A percentile compares a stretch with the other conserved stretches of the same genome.
These are phyloP conservation scores for Coccomyxa sp. DNA, from an alignment of 139 green algal genomes.

Conservation along the genomic window DNA sequence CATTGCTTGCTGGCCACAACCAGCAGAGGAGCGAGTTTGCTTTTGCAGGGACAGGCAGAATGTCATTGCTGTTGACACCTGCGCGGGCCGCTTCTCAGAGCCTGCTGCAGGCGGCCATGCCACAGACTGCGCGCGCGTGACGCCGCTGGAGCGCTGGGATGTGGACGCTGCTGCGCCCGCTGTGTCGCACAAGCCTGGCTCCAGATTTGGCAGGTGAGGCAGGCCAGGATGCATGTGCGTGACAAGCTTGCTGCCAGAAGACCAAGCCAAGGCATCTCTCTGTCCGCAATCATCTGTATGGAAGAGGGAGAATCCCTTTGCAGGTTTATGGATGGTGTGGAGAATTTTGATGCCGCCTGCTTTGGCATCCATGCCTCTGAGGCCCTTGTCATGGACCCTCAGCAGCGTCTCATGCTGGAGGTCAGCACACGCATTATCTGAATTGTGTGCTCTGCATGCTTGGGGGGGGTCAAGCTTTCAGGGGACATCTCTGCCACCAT, in stretches of 20 bases:
- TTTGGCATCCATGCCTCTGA: constrained; percentile 49
- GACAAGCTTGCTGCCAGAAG: too few species aligned
- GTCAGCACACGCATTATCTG: too few species aligned
- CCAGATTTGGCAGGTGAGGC: constrained; percentile 20
- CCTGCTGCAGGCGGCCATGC: background rate
- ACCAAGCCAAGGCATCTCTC: too few species aligned
- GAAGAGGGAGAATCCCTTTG: too few species aligned
- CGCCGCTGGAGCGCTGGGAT: constrained; percentile 57
- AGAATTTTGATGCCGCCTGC: constrained; percentile 41
- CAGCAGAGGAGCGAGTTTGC: too few species aligned
- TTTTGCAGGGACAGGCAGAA: background rate
- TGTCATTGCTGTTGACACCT: constrained; percentile 10
- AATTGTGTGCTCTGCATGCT: too few species aligned
- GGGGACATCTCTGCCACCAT: too few species aligned
- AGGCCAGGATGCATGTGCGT: too few species aligned
- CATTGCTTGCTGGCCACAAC: too few species aligned
- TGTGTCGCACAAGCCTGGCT: constrained; percentile 17
- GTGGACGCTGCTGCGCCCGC: background rate
- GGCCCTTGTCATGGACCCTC: constrained; percentile 49
- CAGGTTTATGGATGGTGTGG: constrained; percentile 43
- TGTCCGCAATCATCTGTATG: too few species aligned
- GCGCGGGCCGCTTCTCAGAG: constrained; percentile 10
- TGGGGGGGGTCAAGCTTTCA: too few species aligned
- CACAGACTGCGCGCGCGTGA: constrained; percentile 21
- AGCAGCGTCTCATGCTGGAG: constrained; percentile 56